Conservation (phyloP, 306 rosid genomes). For the Malus sylvestris region DNA sequence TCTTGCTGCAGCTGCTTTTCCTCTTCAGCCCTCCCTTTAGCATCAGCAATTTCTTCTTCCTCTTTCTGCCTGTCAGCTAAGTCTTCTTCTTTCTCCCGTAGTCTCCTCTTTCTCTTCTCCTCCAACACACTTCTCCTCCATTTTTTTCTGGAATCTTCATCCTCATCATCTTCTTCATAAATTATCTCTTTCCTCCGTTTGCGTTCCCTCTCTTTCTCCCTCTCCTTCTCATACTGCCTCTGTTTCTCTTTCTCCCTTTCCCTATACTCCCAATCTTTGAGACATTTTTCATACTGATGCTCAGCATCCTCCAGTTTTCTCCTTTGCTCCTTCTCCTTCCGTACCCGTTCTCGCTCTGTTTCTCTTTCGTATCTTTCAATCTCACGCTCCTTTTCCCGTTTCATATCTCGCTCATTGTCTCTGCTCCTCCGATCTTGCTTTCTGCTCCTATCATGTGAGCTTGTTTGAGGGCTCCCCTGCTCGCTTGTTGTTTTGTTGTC, state of each 20-base stretch:
- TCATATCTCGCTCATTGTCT: conserved; percentile 83
- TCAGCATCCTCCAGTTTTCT: conserved; percentile 87
- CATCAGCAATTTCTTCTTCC: conserved; percentile 89
- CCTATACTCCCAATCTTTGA: conserved; percentile 97
- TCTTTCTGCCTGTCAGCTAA: conserved; percentile 64
- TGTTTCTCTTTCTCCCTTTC: conserved; percentile 92
- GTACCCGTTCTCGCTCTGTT: conserved; percentile 87
- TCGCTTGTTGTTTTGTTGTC: conserved; percentile 60
- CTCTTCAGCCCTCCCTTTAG: conserved; percentile 64
- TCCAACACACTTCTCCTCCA: conserved; percentile 84
- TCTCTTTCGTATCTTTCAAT: conserved; percentile 96
- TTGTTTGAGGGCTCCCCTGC: conserved; percentile 66
- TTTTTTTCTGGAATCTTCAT: conserved; percentile 88
- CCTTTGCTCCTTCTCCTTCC: conserved; percentile 93
- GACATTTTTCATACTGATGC: conserved; percentile 73
- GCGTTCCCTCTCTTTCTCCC: conserved; percentile 92
- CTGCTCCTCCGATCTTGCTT: conserved; percentile 79
- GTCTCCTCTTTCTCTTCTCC: conserved; percentile 87
- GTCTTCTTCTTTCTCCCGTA: conserved; percentile 89
- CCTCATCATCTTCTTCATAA: conserved; percentile 92
- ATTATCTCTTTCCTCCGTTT: conserved; percentile 81
- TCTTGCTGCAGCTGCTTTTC: conserved; percentile 55
- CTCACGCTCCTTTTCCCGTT: conserved; percentile 90
- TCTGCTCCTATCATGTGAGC: conserved; percentile 73
- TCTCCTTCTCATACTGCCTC: conserved; percentile 83